These are phyloP conservation scores for Aspergillus sp. DNA, from an alignment of 2,329 filamentous ascomycete species.

Conservation along the genomic window DNA sequence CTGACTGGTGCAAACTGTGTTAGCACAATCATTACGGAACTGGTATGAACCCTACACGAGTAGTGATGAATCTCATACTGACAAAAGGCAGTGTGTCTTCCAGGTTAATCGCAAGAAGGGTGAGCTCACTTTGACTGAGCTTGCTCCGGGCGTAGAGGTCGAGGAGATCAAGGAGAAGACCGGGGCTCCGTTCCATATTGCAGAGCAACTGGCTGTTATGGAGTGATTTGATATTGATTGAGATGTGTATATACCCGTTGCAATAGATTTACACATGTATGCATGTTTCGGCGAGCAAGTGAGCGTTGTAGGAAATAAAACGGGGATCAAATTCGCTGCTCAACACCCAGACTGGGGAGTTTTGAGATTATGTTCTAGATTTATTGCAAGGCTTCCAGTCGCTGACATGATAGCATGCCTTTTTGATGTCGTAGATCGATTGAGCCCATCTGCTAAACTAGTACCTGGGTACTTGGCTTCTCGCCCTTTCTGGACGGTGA, in stretches of 20 bases:
- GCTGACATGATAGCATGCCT: no score
- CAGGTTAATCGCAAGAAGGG: constrained; percentile 70
- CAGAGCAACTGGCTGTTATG: constrained; percentile 61
- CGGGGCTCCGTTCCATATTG: constrained; percentile 68
- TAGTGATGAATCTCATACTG: not conserved
- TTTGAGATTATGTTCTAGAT: no score
- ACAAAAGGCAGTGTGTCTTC: constrained; percentile 64
- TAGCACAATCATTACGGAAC: constrained; percentile 73
- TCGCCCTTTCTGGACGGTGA: no score
- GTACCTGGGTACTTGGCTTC: no score
- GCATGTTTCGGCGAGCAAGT: not conserved
- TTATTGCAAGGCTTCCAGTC: no score
- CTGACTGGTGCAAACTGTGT: constrained; percentile 70
- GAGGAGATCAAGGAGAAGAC: constrained; percentile 74
- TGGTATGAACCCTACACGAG: constrained; percentile 56
- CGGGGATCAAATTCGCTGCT: no score
- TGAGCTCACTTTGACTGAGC: constrained; percentile 61
- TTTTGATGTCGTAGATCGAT: no score
- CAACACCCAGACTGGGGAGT: no score
- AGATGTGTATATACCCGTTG: not conserved
- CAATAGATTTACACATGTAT: not conserved
- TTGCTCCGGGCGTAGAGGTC: constrained; percentile 69
- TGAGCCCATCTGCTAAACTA: no score
- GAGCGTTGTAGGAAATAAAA: no score
- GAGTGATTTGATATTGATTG: constrained; percentile 26